Conservation (phyloP, 371 early-diverging fungal species). For the Mucor ambiguus region DNA sequence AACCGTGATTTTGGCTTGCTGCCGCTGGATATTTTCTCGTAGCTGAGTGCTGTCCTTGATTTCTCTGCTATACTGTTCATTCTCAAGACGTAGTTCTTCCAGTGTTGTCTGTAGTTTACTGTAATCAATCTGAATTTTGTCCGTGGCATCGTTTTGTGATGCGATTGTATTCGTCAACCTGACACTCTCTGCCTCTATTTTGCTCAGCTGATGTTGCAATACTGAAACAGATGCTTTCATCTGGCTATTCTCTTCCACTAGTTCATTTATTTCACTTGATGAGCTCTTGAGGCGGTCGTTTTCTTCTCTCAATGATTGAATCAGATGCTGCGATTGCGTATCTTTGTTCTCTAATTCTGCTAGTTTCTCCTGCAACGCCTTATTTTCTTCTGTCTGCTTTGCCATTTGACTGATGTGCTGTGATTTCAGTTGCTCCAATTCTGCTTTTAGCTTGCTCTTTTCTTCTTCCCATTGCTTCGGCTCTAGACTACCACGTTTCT, state of each 20-base stretch:
- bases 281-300: neutral
- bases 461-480: neutral
- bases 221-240: neutral
- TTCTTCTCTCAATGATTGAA: neutral
- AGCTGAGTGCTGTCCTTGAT: neutral
- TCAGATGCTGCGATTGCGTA: neutral
- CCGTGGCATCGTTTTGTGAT: neutral
- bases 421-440: conserved; percentile 1
- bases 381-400: neutral
- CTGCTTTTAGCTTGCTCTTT: neutral
- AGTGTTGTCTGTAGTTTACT: neutral
- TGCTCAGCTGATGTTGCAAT: neutral
- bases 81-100: neutral
- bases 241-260: neutral
- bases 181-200: neutral
- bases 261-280: neutral
- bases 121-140: neutral
- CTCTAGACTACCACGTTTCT: neutral
- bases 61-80: neutral
- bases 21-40: neutral
- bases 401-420: neutral
- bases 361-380: neutral
- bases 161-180: neutral
- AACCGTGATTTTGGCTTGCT: neutral
- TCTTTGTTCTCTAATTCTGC: neutral